Evolutionary conservation across 352 stramenopile species (phyloP).

Genomic region (Phytopythium ostracodes): DNA sequence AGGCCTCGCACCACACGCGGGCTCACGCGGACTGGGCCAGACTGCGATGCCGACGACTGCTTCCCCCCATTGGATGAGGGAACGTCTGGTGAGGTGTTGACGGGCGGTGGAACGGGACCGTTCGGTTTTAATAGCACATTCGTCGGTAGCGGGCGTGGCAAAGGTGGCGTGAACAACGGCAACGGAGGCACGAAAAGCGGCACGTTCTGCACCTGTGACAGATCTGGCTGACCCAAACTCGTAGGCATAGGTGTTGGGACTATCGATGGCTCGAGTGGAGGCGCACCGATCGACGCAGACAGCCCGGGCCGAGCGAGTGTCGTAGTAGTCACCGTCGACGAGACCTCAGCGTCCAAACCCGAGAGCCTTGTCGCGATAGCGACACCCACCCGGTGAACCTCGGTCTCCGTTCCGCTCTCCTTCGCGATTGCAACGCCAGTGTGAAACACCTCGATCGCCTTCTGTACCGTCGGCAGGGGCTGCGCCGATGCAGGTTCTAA

Average conservation of each 20-base stretch:
- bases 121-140: not conserved
- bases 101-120: not conserved
- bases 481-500: not conserved
- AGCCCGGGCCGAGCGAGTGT: not conserved
- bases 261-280: not conserved
- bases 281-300: not conserved
- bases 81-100: not conserved
- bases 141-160: constrained; percentile 11
- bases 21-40: not conserved
- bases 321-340: not conserved
- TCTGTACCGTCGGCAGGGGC: not conserved
- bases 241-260: not conserved
- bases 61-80: not conserved
- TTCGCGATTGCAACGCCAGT: not conserved
- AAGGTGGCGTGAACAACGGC: constrained; percentile 10
- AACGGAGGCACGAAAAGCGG: not conserved
- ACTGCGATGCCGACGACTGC: not conserved
- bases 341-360: not conserved
- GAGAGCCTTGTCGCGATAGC: not conserved
- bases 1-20: constrained; percentile 23
- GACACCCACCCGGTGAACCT: not conserved
- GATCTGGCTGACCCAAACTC: not conserved
- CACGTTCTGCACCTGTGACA: not conserved
- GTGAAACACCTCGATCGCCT: not conserved
- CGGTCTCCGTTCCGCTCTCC: not conserved